Percentiles rank a stretch among this genome's conserved stretches.
These are phyloP conservation scores for Aurinia saxatilis DNA, from an alignment of 345 rosid genomes.

Conservation along the genomic window DNA sequence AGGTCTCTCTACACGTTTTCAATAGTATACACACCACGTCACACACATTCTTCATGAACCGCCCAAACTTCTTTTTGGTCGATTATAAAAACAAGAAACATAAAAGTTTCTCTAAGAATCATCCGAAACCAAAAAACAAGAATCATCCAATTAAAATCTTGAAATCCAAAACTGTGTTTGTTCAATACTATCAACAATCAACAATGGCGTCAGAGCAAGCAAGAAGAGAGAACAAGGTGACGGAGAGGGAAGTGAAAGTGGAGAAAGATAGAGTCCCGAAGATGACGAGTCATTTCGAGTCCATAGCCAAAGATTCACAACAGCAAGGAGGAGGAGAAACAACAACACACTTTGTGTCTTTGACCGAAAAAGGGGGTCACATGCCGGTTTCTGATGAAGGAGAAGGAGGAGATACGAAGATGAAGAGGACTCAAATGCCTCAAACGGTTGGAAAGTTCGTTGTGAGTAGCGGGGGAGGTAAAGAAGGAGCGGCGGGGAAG, in stretches of 20 bases:
- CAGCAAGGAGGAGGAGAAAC: conserved; percentile 1
- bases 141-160: not conserved
- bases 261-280: conserved; percentile 62
- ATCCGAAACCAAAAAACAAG: not conserved
- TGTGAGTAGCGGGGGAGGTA: not conserved
- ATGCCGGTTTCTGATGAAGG: conserved; percentile 16
- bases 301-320: conserved; percentile 25
- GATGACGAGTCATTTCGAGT: conserved; percentile 58
- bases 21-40: conserved; percentile 25
- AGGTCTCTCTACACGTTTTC: conserved; percentile 26
- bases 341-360: conserved; percentile 27
- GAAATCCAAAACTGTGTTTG: not conserved
- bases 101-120: too few species aligned
- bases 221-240: conserved; percentile 37
- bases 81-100: conserved; percentile 16
- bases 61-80: not conserved
- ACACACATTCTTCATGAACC: conserved; percentile 17
- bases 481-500: not conserved
- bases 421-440: conserved; percentile 20
- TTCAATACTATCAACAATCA: not conserved
- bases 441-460: conserved; percentile 32
- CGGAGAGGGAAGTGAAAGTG: conserved; percentile 34
- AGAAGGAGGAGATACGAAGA: conserved; percentile 9
- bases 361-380: conserved; percentile 16
- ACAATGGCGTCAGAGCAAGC: conserved; percentile 65